These are phyloP conservation scores for Pseudocercospora macadamiae DNA, from an alignment of 2,329 filamentous ascomycete genomes.

Conservation along the genomic window DNA sequence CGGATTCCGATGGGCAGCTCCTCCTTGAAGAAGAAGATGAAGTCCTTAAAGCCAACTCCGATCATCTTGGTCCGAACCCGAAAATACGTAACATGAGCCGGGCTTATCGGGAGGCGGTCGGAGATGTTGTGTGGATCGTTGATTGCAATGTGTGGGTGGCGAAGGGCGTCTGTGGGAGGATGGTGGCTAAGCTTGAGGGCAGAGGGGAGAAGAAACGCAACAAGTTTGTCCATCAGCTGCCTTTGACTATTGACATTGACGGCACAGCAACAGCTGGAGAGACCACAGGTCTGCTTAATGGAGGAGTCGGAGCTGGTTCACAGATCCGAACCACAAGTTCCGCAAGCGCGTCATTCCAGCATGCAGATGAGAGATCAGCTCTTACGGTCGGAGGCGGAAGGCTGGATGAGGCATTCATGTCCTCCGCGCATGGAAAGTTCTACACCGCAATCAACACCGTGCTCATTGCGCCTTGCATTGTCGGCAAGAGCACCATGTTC, in stretches of 20 bases:
- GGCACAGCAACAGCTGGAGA: slow-evolving; percentile 34
- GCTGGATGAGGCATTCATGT: slow-evolving; percentile 93
- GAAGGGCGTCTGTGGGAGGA: slow-evolving; percentile 75
- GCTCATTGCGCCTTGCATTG: slow-evolving; percentile 84
- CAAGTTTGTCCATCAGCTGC: slow-evolving; percentile 95
- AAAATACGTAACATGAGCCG: slow-evolving; percentile 97
- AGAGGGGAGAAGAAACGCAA: slow-evolving; percentile 57
- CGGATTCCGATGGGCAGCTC: slow-evolving; percentile 69
- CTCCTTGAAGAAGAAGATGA: slow-evolving; percentile 83
- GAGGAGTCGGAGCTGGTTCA: slow-evolving; percentile 7
- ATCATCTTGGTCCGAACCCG: slow-evolving; percentile 83
- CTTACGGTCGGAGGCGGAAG: slow-evolving; percentile 67
- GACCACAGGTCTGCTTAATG: slow-evolving; percentile 27
- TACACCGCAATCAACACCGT: slow-evolving; percentile 97
- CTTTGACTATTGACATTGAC: slow-evolving; percentile 76
- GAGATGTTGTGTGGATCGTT: slow-evolving; percentile 89
- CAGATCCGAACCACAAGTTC: slow-evolving; percentile 31
- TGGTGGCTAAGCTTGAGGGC: slow-evolving; percentile 86
- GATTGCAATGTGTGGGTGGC: slow-evolving; percentile 97
- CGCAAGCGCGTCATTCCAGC: slow-evolving; percentile 29
- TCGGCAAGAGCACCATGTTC: slow-evolving; percentile 99
- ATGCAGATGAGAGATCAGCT: slow-evolving; percentile 26
- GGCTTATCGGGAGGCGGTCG: slow-evolving; percentile 84
- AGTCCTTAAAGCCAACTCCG: slow-evolving; percentile 59
- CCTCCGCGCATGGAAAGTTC: slow-evolving; percentile 93